Base-by-base conservation (phyloP, 345 rosid genomes). In the Eucalyptus sp. region DNA sequence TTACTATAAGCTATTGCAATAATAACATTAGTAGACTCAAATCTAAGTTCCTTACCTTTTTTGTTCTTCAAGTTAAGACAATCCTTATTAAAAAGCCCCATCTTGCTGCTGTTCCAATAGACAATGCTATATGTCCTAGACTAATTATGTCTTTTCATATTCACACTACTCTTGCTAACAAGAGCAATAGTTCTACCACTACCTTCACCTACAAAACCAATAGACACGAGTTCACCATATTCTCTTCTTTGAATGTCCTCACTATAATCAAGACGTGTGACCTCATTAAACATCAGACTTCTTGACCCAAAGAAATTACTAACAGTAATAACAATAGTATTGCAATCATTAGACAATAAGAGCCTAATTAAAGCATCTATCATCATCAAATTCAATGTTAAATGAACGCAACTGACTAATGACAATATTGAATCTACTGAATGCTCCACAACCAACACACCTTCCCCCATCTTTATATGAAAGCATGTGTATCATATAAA, bases 21-120 rank as follows among this genome's bases (percentile, higher is more conserved):
- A 64, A 64, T 64, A 64, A 64, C 95, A 50, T 92, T 93, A 60
- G 94, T 95, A 0, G 94, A 95, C 90, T 95, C 58, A 9, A 94
- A 94, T 79, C 89, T 90, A 22, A 89, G 76, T 64, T 64, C 76
- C 76, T n/a, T n/a, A n/a, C 37, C 76, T 7, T 64, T 64, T 7
- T 14, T n/a, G 89, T n/a, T n/a, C 51, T 64, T 64, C 3, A 64
- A 15, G 76, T 14, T 14, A 14, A 64, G 37, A 64, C 9, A n/a
- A n/a, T 64, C 76, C 10, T 20, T 64, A n/a, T 6, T n/a, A 64
- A n/a, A 33, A 64, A 14, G 6, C 5, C 10, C 5, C 6, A 4
- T 64, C 20, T 64, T n/a, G 37, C 5, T 64, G 2, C 0, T n/a
- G 2, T 64, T n/a, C 8, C 2, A 64, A 8, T 13, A n/a, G 33